Conservation (phyloP, 2,329 filamentous ascomycete species). For the Drechslerella coelobrocha region DNA sequence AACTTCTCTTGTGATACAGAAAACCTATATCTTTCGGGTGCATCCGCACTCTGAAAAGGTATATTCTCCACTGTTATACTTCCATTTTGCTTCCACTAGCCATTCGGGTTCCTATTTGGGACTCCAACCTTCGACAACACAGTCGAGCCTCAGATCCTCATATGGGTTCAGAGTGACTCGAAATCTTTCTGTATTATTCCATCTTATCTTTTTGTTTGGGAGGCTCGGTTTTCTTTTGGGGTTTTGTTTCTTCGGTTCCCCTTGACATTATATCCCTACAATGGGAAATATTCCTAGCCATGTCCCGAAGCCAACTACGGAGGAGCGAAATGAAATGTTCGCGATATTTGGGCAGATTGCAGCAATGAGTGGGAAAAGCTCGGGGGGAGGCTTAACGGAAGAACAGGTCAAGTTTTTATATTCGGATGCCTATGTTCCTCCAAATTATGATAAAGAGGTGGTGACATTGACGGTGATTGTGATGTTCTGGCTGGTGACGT, state of each 20-base stretch:
- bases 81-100: constrained; percentile 2
- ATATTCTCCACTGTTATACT: constrained; percentile 48
- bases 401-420: constrained; percentile 28
- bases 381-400: constrained; percentile 10
- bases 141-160: background rate
- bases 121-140: constrained; percentile 34
- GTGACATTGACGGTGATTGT: constrained; percentile 27
- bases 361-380: constrained; percentile 16
- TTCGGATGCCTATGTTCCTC: constrained; percentile 37
- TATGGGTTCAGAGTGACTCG: background rate
- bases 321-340: constrained; percentile 41
- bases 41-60: constrained; percentile 7
- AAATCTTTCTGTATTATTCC: background rate
- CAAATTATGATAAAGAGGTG: constrained; percentile 26
- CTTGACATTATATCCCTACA: background rate
- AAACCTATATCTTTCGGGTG: constrained; percentile 37
- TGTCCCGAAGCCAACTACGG: constrained; percentile 43
- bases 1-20: background rate
- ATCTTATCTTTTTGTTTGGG: background rate
- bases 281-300: constrained; percentile 47
- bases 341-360: constrained; percentile 22
- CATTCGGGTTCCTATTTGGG: background rate
- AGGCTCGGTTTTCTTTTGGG: no score
- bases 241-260: background rate
- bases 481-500: constrained; percentile 27